Evolutionary conservation across 2,329 filamentous ascomycete species (phyloP), one percentile per base, ranked within the genome.

Genomic region (Pseudocercospora ulei): DNA sequence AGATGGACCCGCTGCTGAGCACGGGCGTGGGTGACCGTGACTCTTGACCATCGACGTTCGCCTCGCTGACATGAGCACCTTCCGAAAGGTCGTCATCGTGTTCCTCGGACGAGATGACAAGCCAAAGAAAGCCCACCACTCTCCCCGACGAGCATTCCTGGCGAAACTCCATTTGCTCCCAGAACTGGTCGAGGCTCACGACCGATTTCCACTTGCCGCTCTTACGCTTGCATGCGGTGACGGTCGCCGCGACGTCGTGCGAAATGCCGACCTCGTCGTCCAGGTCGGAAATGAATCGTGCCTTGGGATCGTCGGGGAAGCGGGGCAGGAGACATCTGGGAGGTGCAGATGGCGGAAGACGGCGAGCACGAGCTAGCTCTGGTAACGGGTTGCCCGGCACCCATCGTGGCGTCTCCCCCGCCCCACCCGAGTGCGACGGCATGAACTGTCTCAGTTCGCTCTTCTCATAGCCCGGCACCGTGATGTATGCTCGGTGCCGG

Each of bases 121-220:
- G 66, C 88, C 92, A 98, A 16, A 96, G 71, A 51, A 98, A 98
- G 0, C 92, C 92, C 0, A 94, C 92, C 56, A 94, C 71, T 11
- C 87, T 73, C 0, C 90, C 92, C 20, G 86, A 84, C 0, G 87
- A 94, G 56, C 90, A 98, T 57, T 98, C 90, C 59, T 96, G 90
- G 40, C 90, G 72, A 57, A 83, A 96, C 0, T 87, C 80, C 88
- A 98, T 96, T 72, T 93, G 82, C 46, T 98, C 90, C 90, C 90
- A 98, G 56, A 98, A 98, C 51, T 87, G 78, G n/a, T 87, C 82
- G 25, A 98, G 65, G 0, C 77, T 82, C 57, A 73, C 79, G 14
- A 95, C 78, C 43, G 81, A 86, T 57, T 78, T 82, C 90, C 90
- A 98, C 40, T 75, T 70, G 0, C 82, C 82, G 16, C 67, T 70